phyloP scores from a whole-genome alignment of 2,329 filamentous ascomycete species.

The Fusarium drepaniforme region DNA sequence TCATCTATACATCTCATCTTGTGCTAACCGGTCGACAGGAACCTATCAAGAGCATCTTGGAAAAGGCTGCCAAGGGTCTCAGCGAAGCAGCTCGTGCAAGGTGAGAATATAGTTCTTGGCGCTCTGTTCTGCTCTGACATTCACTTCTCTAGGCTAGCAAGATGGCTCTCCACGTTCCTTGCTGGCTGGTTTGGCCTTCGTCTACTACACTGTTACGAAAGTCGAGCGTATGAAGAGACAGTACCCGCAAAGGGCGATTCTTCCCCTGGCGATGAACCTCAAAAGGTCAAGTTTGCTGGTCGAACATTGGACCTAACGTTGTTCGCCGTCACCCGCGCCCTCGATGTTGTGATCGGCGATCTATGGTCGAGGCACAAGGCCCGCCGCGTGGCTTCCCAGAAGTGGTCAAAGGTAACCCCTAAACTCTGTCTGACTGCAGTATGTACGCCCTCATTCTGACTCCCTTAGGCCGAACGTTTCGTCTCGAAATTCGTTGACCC shows the following conservation, averaged over 20 bases:
- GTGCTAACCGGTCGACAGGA: slow-evolving; percentile 41
- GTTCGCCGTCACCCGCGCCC: slow-evolving; percentile 79
- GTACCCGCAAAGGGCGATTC: slow-evolving; percentile 46
- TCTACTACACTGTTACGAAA: slow-evolving; percentile 69
- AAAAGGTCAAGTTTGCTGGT: slow-evolving; percentile 64
- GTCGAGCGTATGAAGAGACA: slow-evolving; percentile 56
- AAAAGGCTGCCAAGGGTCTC: slow-evolving; percentile 40
- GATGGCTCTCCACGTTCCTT: slow-evolving; percentile 70
- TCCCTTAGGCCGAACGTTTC: slow-evolving; percentile 47
- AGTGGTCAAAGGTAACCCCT: slow-evolving; percentile 60
- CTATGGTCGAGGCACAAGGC: slow-evolving; percentile 68
- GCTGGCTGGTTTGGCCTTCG: slow-evolving; percentile 69
- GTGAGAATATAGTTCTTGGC: slow-evolving; percentile 31
- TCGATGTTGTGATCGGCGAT: slow-evolving; percentile 77
- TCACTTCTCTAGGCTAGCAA: slow-evolving; percentile 58
- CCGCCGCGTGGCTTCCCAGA: slow-evolving; percentile 57
- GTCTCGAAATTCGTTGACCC: slow-evolving; percentile 67
- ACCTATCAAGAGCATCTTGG: slow-evolving; percentile 47
- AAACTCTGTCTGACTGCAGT: background rate
- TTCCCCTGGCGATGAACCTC: slow-evolving; percentile 41
- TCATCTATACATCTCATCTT: slow-evolving; percentile 4
- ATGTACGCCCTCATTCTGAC: slow-evolving; percentile 25
- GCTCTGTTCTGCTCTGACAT: slow-evolving; percentile 24
- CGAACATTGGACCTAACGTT: slow-evolving; percentile 85
- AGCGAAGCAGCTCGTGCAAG: slow-evolving; percentile 43